A percentile compares a stretch with the other conserved stretches of the same genome.
phyloP scores from a whole-genome alignment of 768 basidiomycete species.

The Lyophyllum shimeji region DNA sequence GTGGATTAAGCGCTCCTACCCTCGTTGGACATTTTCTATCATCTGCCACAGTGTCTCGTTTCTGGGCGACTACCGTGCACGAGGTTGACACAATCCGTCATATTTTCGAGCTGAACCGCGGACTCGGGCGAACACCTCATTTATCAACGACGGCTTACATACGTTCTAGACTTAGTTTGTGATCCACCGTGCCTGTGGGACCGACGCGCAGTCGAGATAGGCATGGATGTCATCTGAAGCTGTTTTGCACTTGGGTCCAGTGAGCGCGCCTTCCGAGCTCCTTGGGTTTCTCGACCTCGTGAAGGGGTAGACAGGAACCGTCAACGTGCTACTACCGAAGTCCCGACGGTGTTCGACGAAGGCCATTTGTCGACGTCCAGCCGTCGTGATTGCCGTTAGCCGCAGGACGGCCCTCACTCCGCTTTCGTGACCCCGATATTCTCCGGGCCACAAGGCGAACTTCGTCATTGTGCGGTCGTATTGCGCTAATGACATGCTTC shows the following conservation, averaged over 20 bases:
- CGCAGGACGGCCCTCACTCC: not conserved
- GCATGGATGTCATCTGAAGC: no score
- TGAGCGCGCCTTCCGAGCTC: no score
- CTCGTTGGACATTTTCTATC: not conserved
- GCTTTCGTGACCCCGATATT: not conserved
- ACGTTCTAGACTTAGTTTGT: no score
- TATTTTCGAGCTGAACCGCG: no score
- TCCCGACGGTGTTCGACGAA: not conserved
- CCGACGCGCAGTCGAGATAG: no score
- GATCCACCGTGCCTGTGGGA: no score
- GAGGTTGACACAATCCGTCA: not conserved
- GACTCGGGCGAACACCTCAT: not conserved
- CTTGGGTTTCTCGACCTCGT: not conserved
- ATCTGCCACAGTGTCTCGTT: not conserved
- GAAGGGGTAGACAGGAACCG: not conserved
- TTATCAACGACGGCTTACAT: not conserved
- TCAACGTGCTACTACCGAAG: not conserved
- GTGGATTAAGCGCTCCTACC: not conserved
- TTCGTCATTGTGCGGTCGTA: not conserved
- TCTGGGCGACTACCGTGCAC: not conserved
- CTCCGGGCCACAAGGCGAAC: not conserved
- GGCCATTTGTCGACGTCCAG: not conserved
- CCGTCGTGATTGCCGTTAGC: not conserved
- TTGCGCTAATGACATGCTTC: not conserved
- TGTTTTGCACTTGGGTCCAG: no score